Base-by-base conservation (phyloP, 768 basidiomycete genomes). In the Suillus subalutaceus region DNA sequence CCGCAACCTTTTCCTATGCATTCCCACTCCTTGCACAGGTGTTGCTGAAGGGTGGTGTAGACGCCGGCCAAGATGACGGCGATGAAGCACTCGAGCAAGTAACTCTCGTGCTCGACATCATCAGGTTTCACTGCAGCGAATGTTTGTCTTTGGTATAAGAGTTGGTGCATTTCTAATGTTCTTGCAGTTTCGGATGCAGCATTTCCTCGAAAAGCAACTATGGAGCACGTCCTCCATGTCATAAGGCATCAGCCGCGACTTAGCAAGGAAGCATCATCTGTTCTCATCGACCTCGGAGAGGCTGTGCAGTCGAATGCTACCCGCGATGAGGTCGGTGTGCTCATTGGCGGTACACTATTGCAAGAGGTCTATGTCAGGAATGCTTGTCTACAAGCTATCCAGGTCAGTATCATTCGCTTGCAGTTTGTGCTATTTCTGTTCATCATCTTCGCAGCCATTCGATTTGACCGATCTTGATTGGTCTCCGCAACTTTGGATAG, bases 401-500 rank as follows among this genome's bases (percentile, higher is more conserved):
- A 96, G 85, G 96, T 94, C 57, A 32, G 80, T 59, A 35, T 23
- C 67, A 15, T 66, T 64, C 53, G 7, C 57, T 15, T 62, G 26
- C 12, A 18, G 8, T 3, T 67, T 13, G 23, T 32, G n/a, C 18
- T 43, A 38, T 16, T 9, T 57, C 16, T 63, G 50, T 58, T 64
- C 38, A 71, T 30, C 50, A 3, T 38, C 40, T 41, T 18, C 23
- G 2, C 66, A 98, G 94, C 91, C 96, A 0, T 91, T 99, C 69
- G 97, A 99, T 77, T 77, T 99, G 57, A 98, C 96, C 0, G 97
- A 99, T 58, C 75, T 94, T 44, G 96, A 97, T 67, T 99, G 96
- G 91, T 93, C 91, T 2, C 87, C 92, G 0, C 89, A 93, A 73
- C 77, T 99, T 1, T 93, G 94, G 89, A 84, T 98, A 46, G 92